These are phyloP conservation scores for Rhynchosporium secalis DNA, from an alignment of 2,329 filamentous ascomycete genomes.

Conservation along the genomic window DNA sequence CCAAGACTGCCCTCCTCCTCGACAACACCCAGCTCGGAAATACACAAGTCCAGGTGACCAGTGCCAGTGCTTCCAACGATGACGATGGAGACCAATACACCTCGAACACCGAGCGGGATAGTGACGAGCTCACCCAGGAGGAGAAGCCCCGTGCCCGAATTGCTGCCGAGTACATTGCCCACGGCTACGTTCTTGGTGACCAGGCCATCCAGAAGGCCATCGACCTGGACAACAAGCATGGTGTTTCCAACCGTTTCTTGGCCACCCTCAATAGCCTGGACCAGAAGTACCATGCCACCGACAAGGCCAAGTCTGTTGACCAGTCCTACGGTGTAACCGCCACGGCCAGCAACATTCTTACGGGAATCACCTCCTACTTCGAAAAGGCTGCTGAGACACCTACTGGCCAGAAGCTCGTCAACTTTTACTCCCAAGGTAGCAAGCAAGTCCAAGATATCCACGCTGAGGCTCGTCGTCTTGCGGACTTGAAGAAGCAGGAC, in stretches of 20 bases:
- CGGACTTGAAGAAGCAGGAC: slow-evolving; percentile 76
- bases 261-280: slow-evolving; percentile 75
- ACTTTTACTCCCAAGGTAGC: slow-evolving; percentile 82
- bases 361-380: slow-evolving; percentile 82
- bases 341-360: slow-evolving; percentile 64
- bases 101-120: slow-evolving; percentile 56
- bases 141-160: slow-evolving; percentile 96
- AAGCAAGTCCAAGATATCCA: slow-evolving; percentile 95
- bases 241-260: slow-evolving; percentile 79
- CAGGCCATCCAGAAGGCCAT: slow-evolving; percentile 60
- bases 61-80: slow-evolving; percentile 62
- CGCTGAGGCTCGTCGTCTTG: slow-evolving; percentile 82
- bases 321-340: slow-evolving; percentile 78
- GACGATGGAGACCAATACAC: slow-evolving; percentile 58
- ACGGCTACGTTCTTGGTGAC: slow-evolving; percentile 84
- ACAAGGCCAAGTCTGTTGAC: slow-evolving; percentile 82
- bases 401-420: slow-evolving; percentile 81
- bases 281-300: slow-evolving; percentile 80
- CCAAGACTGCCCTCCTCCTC: slow-evolving; percentile 93
- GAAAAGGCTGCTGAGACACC: slow-evolving; percentile 88
- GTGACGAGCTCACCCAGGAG: slow-evolving; percentile 81
- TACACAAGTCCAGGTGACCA: slow-evolving; percentile 76
- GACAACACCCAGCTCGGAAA: slow-evolving; percentile 94
- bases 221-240: slow-evolving; percentile 85
- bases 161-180: slow-evolving; percentile 92